Base-by-base conservation (phyloP, 148 eudicot species). In the Cornus kousa region DNA sequence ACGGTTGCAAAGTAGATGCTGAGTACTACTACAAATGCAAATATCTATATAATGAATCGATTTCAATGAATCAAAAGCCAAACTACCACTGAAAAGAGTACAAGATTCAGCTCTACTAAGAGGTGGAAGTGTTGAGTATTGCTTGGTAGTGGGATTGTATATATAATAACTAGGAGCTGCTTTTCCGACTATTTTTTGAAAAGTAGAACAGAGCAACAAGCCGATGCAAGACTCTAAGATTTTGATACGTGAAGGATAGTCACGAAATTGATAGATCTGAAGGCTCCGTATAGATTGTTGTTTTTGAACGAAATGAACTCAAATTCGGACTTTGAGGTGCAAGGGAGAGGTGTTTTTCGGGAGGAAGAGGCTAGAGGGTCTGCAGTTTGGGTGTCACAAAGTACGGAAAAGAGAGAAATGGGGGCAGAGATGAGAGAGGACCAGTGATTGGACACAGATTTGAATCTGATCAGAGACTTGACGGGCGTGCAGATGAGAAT, bases 21-120 rank as follows among this genome's bases (percentile, higher is more conserved):
- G 5, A 39, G 43, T 4, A 4, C 7, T 28, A 22, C 20, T 67
- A 16, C 62, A 59, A 2, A 83, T 73, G 32, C 83, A 64, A 1
- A 92, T 23, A 9, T 86, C 12, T 0, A 76, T 67, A 67, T 76
- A 92, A 70, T 70, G 74, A 1, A 74, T 60, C 8, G 82, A 87
- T 14, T 24, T 76, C 0, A 69, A n/a, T 0, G 82, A 90, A 70
- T 88, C 93, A 65, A 86, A 91, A 65, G 88, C 90, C n/a, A 91
- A 68, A 68, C 72, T 65, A 7, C 76, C 14, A 2, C 79, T 81
- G 17, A 53, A 46, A 19, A 74, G n/a, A 19, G 55, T 62, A 9
- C 28, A 28, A 28, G 37, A 32, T 50, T 80, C 64, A 20, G 5
- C 19, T 3, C 6, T 67, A 5, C 35, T 35, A 2, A 83, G 85